phyloP scores from a whole-genome alignment of 495 filamentous ascomycete genomes.

The Thozetella sp. region DNA sequence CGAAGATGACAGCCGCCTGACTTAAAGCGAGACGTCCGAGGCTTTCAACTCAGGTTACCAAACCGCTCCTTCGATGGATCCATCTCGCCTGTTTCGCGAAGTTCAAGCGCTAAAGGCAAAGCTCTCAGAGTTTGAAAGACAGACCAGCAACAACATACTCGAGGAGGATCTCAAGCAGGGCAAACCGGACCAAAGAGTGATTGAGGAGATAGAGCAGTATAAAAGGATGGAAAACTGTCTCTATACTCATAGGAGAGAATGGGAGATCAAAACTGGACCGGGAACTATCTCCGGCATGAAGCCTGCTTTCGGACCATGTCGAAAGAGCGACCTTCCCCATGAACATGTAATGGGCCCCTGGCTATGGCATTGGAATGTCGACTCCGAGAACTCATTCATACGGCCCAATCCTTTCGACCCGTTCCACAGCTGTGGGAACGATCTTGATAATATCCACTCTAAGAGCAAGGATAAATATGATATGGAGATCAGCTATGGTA shows the following conservation, averaged over 20 bases:
- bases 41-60: background rate
- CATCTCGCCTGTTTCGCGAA: background rate
- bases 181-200: background rate
- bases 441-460: background rate
- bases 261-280: no score
- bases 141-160: background rate
- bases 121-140: background rate
- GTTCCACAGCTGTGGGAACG: background rate
- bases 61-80: background rate
- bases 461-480: background rate
- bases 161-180: background rate
- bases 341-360: no score
- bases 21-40: background rate
- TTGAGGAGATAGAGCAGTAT: no score
- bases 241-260: no score
- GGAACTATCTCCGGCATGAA: no score
- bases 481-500: background rate
- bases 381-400: no score
- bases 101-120: background rate
- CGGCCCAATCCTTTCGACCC: background rate
- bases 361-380: no score
- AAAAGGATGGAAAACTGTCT: no score
- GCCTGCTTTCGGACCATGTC: no score
- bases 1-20: no score
- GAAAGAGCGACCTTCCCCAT: no score